phyloP scores from a whole-genome alignment of 2,329 filamentous ascomycete genomes.

The Bipolaris cookei region DNA sequence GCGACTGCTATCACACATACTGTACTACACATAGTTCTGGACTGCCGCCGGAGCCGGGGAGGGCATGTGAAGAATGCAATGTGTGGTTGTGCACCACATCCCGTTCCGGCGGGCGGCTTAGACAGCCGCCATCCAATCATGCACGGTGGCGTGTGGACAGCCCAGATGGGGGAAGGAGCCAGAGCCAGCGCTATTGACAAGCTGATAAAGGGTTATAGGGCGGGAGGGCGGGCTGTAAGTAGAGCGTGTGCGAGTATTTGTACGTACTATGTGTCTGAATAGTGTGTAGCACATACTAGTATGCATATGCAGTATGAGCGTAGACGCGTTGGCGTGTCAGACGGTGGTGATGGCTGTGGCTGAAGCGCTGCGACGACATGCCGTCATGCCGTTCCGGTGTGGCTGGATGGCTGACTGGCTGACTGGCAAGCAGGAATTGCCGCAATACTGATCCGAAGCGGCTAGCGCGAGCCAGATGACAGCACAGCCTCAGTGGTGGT shows the following conservation, averaged over 20 bases:
- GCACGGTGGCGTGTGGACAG: not conserved
- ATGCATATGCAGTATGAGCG: not conserved
- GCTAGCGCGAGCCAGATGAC: slow-evolving; percentile 1
- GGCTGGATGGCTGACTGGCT: slow-evolving; percentile 1
- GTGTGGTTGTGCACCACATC: not conserved
- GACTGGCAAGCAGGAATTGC: slow-evolving; percentile 1
- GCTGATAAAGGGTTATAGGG: not conserved
- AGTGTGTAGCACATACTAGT: not conserved
- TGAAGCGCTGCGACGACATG: not conserved
- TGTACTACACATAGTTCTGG: not conserved
- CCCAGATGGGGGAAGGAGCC: not conserved
- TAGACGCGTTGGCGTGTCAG: not conserved
- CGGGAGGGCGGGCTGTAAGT: not conserved
- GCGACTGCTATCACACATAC: not conserved
- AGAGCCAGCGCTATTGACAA: not conserved
- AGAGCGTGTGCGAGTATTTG: not conserved
- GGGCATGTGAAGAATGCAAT: not conserved
- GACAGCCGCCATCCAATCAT: not conserved
- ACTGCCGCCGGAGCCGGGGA: not conserved
- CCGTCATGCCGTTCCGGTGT: slow-evolving; percentile 3
- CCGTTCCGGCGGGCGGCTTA: not conserved
- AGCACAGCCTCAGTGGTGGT: slow-evolving; percentile 27
- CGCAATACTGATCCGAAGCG: not conserved
- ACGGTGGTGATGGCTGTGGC: not conserved
- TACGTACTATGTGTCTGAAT: not conserved